Evolutionary conservation across 2,329 filamentous ascomycete species (phyloP), one percentile per base, ranked within the genome.

Genomic region (Rhynchosporium agropyri): DNA sequence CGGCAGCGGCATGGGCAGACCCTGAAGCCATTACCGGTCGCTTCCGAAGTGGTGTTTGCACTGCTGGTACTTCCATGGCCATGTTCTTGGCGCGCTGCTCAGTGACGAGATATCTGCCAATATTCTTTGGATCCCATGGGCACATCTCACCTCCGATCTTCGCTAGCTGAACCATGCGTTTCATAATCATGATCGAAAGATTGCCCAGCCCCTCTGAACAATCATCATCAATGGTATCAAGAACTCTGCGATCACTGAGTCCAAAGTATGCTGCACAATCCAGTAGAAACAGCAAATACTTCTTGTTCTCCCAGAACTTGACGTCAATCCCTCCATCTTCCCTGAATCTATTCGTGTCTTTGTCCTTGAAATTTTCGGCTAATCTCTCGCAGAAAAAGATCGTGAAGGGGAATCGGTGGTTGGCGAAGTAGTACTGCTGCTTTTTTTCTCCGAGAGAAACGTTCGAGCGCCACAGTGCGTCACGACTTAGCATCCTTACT

Each of bases 231-330:
- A 54, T 20, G 2, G 28, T 8, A 13, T 12, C 8, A 15, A 20
- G 36, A 15, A 54, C 33, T 54, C 51, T 38, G n/a, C 20, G 33
- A 29, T 54, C 51, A 20, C 36, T 33, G 4, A 36, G 33, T 9
- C 51, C 51, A 20, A 54, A 54, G 36, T 54, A 54, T 20, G 51
- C 51, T 0, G 51, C 36, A 38, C 51, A 54, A 42, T 54, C 51
- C 51, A 54, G 20, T 15, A 54, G 36, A 29, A 54, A 54, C 4
- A 54, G 33, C 51, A 26, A 54, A 13, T 20, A 29, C 4, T 42
- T 54, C 51, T 42, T 54, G 5, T 29, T 8, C 9, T 54, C 51
- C 51, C 51, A 54, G 9, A 28, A 54, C 28, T n/a, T 13, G 51
- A 12, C 20, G 5, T 54, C 51, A 20, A 54, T 38, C 20, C 28